phyloP scores from a whole-genome alignment of 441 rosid species.

The Omphalea diandra region DNA sequence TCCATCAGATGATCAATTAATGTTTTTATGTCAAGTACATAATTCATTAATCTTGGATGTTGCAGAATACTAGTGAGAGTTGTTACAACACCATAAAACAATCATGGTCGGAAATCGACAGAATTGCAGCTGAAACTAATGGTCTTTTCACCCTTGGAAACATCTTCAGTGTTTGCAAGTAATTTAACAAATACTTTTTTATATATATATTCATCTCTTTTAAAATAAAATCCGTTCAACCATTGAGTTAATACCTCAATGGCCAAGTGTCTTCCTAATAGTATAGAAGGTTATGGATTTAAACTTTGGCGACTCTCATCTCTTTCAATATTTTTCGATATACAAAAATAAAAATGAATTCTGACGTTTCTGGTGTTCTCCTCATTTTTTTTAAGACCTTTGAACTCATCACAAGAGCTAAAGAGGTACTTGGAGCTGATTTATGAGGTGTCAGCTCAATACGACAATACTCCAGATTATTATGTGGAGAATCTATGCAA shows the following conservation, averaged over 20 bases:
- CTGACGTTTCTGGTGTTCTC: too few relatives aligned
- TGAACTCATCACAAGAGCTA: slow-evolving; percentile 19
- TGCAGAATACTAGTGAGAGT: slow-evolving; percentile 27
- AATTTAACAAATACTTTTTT: neutral
- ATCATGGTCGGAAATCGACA: slow-evolving; percentile 29
- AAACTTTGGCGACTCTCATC: too few relatives aligned
- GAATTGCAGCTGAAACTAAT: slow-evolving; percentile 8
- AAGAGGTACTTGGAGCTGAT: neutral
- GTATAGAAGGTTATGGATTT: too few relatives aligned
- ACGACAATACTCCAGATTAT: slow-evolving; percentile 18
- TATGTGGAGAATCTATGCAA: slow-evolving; percentile 22
- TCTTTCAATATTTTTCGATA: too few relatives aligned
- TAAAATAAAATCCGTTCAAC: neutral
- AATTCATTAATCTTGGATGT: neutral
- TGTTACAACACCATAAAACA: slow-evolving; percentile 24
- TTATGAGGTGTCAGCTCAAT: slow-evolving; percentile 21
- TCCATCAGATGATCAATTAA: neutral
- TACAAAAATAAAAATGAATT: too few relatives aligned
- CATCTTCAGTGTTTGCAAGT: slow-evolving; percentile 14
- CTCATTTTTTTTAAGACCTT: slow-evolving; percentile 15
- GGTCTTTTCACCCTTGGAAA: slow-evolving; percentile 15
- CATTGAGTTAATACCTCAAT: too few relatives aligned
- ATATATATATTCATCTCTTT: neutral
- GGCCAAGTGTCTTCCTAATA: too few relatives aligned
- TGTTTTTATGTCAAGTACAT: neutral